phyloP scores from a whole-genome alignment of 169 alveolate species.

The Plasmodium inui region DNA sequence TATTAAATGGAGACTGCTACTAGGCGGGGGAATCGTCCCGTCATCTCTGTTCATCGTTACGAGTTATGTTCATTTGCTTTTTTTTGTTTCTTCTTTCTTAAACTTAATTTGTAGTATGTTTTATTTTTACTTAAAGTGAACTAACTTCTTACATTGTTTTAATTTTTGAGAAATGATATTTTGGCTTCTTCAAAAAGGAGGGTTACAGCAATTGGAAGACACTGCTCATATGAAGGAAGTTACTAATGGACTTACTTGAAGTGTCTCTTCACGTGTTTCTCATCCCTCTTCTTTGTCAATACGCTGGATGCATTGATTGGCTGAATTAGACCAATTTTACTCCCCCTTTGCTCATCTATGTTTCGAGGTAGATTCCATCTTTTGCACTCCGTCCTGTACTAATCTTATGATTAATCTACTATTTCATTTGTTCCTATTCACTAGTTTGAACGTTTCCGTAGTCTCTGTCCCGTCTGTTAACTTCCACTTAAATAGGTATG shows the following conservation, averaged over 20 bases:
- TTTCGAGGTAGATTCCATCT: background rate
- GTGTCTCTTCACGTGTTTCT: background rate
- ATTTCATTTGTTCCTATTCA: background rate
- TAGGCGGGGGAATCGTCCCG: background rate
- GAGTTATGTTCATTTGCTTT: no score
- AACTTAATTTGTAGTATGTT: no score
- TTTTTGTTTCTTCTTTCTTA: background rate
- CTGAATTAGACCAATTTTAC: background rate
- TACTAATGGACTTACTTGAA: background rate
- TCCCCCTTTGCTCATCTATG: background rate
- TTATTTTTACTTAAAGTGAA: background rate
- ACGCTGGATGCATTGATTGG: background rate
- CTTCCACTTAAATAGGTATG: background rate
- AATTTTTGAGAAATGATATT: background rate
- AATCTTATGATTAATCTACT: background rate
- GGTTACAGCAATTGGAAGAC: background rate
- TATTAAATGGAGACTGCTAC: background rate
- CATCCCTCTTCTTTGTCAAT: no score
- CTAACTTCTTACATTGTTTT: background rate
- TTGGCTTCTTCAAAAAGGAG: background rate
- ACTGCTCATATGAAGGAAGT: background rate
- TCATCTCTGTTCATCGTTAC: background rate
- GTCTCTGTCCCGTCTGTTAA: background rate
- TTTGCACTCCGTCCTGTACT: background rate
- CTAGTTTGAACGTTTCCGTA: background rate